These are phyloP conservation scores for Solanum tacnaense DNA, from an alignment of 257 asterid species.

Conservation along the genomic window DNA sequence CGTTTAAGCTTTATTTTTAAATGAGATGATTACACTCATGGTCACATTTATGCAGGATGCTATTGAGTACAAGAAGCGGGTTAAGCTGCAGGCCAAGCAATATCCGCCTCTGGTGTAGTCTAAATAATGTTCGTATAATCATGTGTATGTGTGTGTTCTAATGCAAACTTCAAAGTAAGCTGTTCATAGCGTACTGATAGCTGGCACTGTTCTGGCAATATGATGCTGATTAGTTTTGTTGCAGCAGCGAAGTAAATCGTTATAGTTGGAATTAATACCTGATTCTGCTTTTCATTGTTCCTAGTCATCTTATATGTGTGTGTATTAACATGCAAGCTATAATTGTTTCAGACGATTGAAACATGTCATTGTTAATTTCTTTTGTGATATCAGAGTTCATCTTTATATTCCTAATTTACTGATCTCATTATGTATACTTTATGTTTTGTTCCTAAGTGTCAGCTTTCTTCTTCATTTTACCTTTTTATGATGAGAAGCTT, in stretches of 20 bases:
- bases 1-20: neutral
- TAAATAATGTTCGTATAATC: conserved; percentile 2
- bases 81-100: conserved; percentile 71
- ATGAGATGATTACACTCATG: neutral
- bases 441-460: neutral
- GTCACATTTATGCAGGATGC: conserved; percentile 45
- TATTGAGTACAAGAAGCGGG: conserved; percentile 68
- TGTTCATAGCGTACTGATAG: neutral
- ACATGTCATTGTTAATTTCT: neutral
- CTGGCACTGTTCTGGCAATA: neutral
- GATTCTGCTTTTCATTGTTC: neutral
- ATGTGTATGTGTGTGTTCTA: neutral
- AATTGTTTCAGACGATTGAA: neutral
- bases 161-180: neutral
- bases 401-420: neutral
- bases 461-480: neutral
- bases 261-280: neutral
- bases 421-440: neutral
- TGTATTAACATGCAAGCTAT: neutral
- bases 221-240: neutral
- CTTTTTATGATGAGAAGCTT: neutral
- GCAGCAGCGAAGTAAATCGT: neutral
- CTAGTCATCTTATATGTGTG: neutral
- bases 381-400: neutral
- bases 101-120: conserved; percentile 49